Evolutionary conservation across 495 filamentous ascomycete species (phyloP).

Genomic region (Hypoxylon fragiforme): DNA sequence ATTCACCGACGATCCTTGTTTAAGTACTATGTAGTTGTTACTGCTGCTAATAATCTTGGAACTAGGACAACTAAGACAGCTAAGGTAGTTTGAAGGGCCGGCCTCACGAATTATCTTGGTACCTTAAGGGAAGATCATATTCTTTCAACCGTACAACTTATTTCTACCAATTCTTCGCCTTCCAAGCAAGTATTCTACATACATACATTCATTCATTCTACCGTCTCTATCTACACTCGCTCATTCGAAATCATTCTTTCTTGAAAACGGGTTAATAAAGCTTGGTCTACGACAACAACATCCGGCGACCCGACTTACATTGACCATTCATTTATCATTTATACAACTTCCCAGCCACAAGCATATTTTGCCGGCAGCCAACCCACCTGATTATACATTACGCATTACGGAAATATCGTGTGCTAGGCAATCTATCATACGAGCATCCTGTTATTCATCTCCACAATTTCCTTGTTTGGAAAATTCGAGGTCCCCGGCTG

Average conservation of each 20-base stretch:
- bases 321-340: background rate
- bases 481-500: slow-evolving; percentile 23
- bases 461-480: slow-evolving; percentile 26
- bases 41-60: too few species aligned
- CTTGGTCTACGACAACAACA: slow-evolving; percentile 13
- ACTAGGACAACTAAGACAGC: background rate
- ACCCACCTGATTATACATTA: slow-evolving; percentile 9
- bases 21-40: too few species aligned
- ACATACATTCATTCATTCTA: too few species aligned
- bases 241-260: background rate
- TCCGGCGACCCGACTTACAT: slow-evolving; percentile 2
- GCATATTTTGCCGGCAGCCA: slow-evolving; percentile 22
- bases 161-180: slow-evolving; percentile 1
- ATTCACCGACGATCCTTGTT: slow-evolving; percentile 6
- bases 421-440: slow-evolving; percentile 22
- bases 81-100: background rate
- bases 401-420: slow-evolving; percentile 14
- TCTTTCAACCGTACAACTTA: background rate
- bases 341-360: background rate
- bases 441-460: slow-evolving; percentile 12
- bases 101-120: background rate
- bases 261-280: slow-evolving; percentile 9
- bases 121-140: background rate
- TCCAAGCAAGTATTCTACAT: background rate
- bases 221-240: too few species aligned